A percentile compares a stretch with the other conserved stretches of the same genome.
phyloP scores from a whole-genome alignment of 1,139 yeast species.

The Candida tropicalis region DNA sequence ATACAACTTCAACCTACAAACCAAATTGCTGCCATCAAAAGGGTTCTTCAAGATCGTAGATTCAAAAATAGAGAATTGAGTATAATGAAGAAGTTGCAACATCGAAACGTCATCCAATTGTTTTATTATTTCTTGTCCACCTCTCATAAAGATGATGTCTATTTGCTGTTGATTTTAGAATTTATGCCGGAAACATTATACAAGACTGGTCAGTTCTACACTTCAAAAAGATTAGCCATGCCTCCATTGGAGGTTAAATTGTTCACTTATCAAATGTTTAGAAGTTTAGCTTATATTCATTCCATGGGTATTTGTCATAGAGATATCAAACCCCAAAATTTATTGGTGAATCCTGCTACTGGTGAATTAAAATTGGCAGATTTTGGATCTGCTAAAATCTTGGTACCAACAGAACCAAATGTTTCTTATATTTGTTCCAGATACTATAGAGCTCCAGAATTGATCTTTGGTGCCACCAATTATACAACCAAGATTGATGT shows the following conservation, averaged over 20 bases:
- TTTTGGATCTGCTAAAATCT: conserved; percentile 96
- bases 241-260: conserved; percentile 88
- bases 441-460: conserved; percentile 93
- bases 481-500: conserved; percentile 96
- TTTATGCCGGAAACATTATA: conserved; percentile 93
- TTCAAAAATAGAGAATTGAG: conserved; percentile 96
- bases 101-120: conserved; percentile 85
- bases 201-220: conserved; percentile 83
- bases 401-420: conserved; percentile 88
- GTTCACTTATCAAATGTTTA: conserved; percentile 87
- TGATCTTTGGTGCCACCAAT: conserved; percentile 87
- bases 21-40: conserved; percentile 85
- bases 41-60: conserved; percentile 91
- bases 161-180: conserved; percentile 85
- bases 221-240: conserved; percentile 77
- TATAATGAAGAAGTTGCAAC: conserved; percentile 88
- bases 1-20: conserved; percentile 77
- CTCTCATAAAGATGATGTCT: conserved; percentile 77
- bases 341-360: conserved; percentile 81
- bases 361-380: conserved; percentile 92
- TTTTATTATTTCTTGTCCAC: conserved; percentile 87
- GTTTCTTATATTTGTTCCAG: conserved; percentile 96
- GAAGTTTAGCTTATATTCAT: conserved; percentile 91
- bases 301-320: conserved; percentile 92
- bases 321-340: conserved; percentile 95